Percentiles rank a stretch among this genome's conserved stretches.
phyloP scores from a whole-genome alignment of 306 rosid species.

The Dryas alaskensis region DNA sequence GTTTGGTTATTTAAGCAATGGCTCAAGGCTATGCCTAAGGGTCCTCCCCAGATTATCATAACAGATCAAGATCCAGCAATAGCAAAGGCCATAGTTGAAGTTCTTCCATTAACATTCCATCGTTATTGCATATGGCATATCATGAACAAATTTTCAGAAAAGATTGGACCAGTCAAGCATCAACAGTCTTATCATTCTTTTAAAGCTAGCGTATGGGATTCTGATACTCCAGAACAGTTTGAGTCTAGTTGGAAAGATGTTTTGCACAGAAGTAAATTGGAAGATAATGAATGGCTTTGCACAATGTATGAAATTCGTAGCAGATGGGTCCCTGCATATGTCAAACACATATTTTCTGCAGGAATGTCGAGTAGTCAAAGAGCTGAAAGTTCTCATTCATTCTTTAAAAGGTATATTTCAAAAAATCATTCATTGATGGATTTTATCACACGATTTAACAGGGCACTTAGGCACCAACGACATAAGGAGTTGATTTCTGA shows the following conservation, averaged over 20 bases:
- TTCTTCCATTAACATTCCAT: not conserved
- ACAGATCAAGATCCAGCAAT: not conserved
- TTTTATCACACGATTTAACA: not conserved
- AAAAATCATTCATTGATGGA: not conserved
- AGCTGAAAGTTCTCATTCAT: not conserved
- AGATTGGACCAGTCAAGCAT: not conserved
- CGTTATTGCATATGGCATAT: constrained; percentile 1
- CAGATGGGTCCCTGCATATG: too few species aligned
- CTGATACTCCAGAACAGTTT: too few species aligned
- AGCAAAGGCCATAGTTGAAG: not conserved
- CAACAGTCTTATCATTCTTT: too few species aligned
- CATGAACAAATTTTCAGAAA: not conserved
- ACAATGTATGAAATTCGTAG: too few species aligned
- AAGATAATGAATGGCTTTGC: too few species aligned
- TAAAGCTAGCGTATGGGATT: too few species aligned
- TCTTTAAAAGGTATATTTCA: not conserved
- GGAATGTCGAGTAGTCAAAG: constrained; percentile 1
- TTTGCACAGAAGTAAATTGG: too few species aligned
- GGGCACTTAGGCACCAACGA: not conserved
- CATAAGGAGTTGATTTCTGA: not conserved
- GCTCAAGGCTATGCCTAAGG: not conserved
- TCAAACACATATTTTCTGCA: too few species aligned
- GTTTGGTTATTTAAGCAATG: not conserved
- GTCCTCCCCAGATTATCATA: not conserved
- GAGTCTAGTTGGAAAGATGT: too few species aligned